Evolutionary conservation across 371 early-diverging fungal species (phyloP).

Genomic region (Mucor velutinosus): DNA sequence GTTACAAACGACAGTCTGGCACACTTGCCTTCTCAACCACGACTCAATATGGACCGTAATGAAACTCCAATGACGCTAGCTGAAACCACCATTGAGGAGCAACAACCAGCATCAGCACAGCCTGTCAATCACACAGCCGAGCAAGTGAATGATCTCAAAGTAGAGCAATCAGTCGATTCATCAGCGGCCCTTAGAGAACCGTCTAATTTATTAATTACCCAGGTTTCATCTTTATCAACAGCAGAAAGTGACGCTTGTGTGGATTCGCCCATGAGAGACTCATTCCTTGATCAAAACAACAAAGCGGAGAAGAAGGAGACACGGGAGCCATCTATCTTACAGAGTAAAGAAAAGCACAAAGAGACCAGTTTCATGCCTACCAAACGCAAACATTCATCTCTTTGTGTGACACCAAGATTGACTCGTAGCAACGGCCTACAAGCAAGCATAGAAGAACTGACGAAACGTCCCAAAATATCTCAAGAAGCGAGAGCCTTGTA

Average conservation of each 20-base stretch:
- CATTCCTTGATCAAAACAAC: not conserved
- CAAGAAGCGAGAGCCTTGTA: conserved; percentile 11
- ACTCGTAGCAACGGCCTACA: conserved; percentile 20
- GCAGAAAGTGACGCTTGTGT: not conserved
- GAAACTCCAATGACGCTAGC: no score
- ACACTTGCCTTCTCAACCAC: no score
- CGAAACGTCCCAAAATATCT: conserved; percentile 14
- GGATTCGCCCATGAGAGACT: not conserved
- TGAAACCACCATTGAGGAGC: not conserved
- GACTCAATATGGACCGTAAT: no score
- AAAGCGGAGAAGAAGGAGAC: not conserved
- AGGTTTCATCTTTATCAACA: not conserved
- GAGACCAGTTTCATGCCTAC: not conserved
- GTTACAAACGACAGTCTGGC: no score
- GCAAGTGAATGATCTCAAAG: not conserved
- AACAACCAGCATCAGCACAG: not conserved
- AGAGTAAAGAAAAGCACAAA: not conserved
- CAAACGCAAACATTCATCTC: not conserved
- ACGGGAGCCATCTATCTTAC: not conserved
- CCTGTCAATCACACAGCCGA: not conserved
- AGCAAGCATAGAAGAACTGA: conserved; percentile 15
- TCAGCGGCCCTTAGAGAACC: not conserved
- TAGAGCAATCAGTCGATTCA: not conserved
- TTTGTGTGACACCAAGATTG: not conserved
- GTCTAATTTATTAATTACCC: not conserved